These are phyloP conservation scores for Calophaca sinica DNA, from an alignment of 306 rosid species.

Conservation along the genomic window DNA sequence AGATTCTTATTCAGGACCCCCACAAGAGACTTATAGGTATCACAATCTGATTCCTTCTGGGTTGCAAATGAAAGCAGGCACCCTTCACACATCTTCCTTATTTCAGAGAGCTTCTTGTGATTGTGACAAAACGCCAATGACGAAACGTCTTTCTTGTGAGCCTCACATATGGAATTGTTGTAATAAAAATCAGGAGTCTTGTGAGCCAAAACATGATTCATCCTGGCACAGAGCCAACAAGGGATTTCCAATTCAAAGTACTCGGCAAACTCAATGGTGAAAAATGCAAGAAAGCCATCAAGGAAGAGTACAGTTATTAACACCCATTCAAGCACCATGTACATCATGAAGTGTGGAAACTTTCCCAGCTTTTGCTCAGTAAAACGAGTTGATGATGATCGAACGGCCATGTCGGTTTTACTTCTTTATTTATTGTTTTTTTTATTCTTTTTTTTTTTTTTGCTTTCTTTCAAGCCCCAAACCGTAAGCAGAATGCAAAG, in stretches of 20 bases:
- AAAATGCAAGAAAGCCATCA: conserved; percentile 73
- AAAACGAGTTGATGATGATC: conserved; percentile 54
- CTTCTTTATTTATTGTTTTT: background rate
- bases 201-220: conserved; percentile 64
- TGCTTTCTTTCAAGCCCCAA: conserved; percentile 2
- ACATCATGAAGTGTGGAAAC: conserved; percentile 69
- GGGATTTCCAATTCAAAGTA: conserved; percentile 71
- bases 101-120: conserved; percentile 77
- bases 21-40: conserved; percentile 77
- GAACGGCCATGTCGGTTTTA: conserved; percentile 48
- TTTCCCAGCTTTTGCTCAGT: conserved; percentile 63
- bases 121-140: conserved; percentile 81
- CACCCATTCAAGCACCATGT: conserved; percentile 78
- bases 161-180: conserved; percentile 75
- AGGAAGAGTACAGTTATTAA: conserved; percentile 64
- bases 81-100: conserved; percentile 77
- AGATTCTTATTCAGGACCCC: conserved; percentile 83
- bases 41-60: conserved; percentile 68
- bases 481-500: conserved; percentile 30
- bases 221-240: conserved; percentile 78
- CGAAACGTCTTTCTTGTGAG: conserved; percentile 77
- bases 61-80: conserved; percentile 93
- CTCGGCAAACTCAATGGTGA: conserved; percentile 70
- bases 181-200: conserved; percentile 64
- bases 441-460: background rate